phyloP scores from a whole-genome alignment of 169 alveolate genomes.

The Cryptosporidium felis region DNA sequence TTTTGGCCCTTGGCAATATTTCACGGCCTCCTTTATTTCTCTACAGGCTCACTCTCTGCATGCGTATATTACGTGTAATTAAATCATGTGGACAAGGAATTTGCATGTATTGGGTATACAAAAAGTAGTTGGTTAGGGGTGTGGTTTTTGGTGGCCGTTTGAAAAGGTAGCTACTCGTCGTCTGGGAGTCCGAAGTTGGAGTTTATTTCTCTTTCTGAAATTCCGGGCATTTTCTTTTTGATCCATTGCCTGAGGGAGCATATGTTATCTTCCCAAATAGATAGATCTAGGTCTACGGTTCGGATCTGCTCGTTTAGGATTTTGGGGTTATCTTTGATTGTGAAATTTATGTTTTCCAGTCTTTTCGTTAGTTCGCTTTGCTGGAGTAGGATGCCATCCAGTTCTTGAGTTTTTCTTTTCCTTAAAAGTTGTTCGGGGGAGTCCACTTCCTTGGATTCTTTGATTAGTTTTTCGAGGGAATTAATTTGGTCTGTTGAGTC shows the following conservation, averaged over 20 bases:
- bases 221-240: constrained; percentile 64
- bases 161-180: constrained; percentile 40
- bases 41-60: too few species aligned
- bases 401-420: constrained; percentile 3
- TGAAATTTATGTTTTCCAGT: constrained; percentile 11
- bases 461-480: constrained; percentile 30
- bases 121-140: too few species aligned
- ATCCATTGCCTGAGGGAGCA: constrained; percentile 67
- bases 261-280: constrained; percentile 73
- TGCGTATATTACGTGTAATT: too few species aligned
- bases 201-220: constrained; percentile 64
- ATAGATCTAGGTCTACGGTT: neutral
- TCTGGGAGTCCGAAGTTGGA: constrained; percentile 71
- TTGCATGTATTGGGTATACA: too few species aligned
- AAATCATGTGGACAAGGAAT: too few species aligned
- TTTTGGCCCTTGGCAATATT: too few species aligned
- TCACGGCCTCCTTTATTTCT: too few species aligned
- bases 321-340: constrained; percentile 53
- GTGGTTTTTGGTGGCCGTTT: too few species aligned
- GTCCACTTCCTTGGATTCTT: constrained; percentile 41
- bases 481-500: constrained; percentile 33
- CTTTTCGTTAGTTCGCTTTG: constrained; percentile 1
- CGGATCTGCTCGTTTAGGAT: constrained; percentile 12
- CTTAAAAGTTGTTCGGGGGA: constrained; percentile 36
- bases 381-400: constrained; percentile 10